A percentile compares a stretch with the other conserved stretches of the same genome.
Conservation (phyloP, 371 early-diverging fungal genomes). For the Smittium culicis region DNA sequence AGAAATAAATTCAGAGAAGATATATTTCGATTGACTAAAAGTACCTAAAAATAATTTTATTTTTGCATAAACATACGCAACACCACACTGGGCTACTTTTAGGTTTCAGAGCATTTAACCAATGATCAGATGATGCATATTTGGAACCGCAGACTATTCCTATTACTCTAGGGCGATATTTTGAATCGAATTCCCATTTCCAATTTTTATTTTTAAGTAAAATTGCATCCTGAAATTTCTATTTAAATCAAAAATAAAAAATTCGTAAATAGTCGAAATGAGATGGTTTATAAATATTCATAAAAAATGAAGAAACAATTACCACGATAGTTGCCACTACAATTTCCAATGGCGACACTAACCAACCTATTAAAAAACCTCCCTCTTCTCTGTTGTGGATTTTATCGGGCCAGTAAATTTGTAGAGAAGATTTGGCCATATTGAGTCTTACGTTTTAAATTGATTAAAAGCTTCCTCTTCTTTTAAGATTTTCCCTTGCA, state of each 20-base stretch:
- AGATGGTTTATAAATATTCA: not conserved
- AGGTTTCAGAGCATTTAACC: not conserved
- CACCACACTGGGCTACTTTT: not conserved
- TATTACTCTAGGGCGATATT: not conserved
- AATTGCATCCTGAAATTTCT: conserved; percentile 5
- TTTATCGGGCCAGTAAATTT: conserved; percentile 26
- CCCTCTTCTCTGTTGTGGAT: conserved; percentile 20
- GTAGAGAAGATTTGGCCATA: conserved; percentile 13
- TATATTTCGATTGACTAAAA: not conserved
- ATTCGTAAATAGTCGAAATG: too few species aligned
- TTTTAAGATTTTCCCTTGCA: conserved; percentile 29
- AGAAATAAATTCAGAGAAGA: too few species aligned
- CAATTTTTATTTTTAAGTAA: not conserved
- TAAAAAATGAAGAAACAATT: not conserved
- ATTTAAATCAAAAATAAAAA: not conserved
- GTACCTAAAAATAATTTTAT: not conserved
- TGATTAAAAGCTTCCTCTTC: conserved; percentile 27
- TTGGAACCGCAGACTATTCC: conserved; percentile 4
- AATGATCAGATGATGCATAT: not conserved
- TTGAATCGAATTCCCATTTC: not conserved
- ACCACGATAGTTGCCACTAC: conserved; percentile 4
- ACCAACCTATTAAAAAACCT: conserved; percentile 29
- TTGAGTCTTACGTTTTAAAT: not conserved
- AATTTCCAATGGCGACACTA: not conserved
- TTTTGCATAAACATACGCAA: not conserved